phyloP scores from a whole-genome alignment of 805 yeast genomes.

The Deakozyma indianensis region DNA sequence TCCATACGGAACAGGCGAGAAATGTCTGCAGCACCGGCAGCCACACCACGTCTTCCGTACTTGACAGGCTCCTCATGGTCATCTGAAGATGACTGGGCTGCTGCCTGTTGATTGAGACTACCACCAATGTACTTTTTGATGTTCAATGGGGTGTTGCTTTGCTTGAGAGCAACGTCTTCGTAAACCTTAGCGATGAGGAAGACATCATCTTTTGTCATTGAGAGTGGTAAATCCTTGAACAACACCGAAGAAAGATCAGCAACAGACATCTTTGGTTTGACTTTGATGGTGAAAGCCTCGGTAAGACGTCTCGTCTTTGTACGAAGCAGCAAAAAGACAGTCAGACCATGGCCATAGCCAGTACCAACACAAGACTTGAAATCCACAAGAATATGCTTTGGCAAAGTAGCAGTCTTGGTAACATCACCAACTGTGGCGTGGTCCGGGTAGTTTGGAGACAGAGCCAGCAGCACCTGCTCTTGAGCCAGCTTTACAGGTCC shows the following conservation, averaged over 20 bases:
- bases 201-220: slow-evolving; percentile 44
- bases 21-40: slow-evolving; percentile 79
- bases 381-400: slow-evolving; percentile 58
- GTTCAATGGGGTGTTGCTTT: slow-evolving; percentile 3
- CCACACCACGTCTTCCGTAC: slow-evolving; percentile 57
- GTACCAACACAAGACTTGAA: slow-evolving; percentile 54
- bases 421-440: slow-evolving; percentile 11
- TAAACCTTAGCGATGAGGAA: slow-evolving; percentile 65
- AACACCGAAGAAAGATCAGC: slow-evolving; percentile 67
- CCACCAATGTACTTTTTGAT: slow-evolving; percentile 1
- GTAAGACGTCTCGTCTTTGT: slow-evolving; percentile 50
- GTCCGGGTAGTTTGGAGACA: slow-evolving; percentile 57
- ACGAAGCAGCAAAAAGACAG: slow-evolving; percentile 59
- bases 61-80: background rate
- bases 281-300: slow-evolving; percentile 63
- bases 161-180: slow-evolving; percentile 46
- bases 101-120: slow-evolving; percentile 10
- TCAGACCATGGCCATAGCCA: slow-evolving; percentile 52
- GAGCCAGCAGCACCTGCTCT: slow-evolving; percentile 55
- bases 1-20: slow-evolving; percentile 59
- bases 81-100: background rate
- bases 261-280: slow-evolving; percentile 43
- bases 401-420: slow-evolving; percentile 6
- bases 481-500: slow-evolving; percentile 47
- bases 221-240: slow-evolving; percentile 58